Percentiles rank a stretch among this genome's conserved stretches.
Evolutionary conservation across 1,139 yeast genomes (phyloP).

Genomic region (Geotrichum carabidarum): DNA sequence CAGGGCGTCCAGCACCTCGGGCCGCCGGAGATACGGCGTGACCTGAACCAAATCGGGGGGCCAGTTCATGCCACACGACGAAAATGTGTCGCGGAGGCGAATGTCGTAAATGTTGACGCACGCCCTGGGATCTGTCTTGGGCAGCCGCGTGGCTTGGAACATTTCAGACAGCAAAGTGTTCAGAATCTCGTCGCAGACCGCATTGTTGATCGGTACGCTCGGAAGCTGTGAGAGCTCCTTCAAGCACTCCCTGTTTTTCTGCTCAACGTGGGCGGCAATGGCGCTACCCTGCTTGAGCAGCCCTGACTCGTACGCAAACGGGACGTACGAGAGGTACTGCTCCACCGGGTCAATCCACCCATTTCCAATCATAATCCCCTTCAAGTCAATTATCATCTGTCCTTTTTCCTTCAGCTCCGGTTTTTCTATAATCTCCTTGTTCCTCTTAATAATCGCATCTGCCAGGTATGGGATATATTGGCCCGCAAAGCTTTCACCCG

Average conservation of each 20-base stretch:
- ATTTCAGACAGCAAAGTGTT: constrained; percentile 25
- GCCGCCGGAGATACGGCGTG: constrained; percentile 53
- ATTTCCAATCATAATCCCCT: constrained; percentile 80
- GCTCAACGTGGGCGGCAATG: constrained; percentile 34
- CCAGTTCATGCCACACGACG: constrained; percentile 94
- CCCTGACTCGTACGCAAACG: constrained; percentile 59
- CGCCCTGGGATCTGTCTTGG: constrained; percentile 30
- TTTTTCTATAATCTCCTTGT: constrained; percentile 34
- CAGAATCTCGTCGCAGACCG: constrained; percentile 32
- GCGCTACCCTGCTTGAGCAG: constrained; percentile 42
- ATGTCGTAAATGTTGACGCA: constrained; percentile 85
- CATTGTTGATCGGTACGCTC: constrained; percentile 26
- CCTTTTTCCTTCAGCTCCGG: background rate
- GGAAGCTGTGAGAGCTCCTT: constrained; percentile 32
- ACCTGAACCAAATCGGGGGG: constrained; percentile 66
- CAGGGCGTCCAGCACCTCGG: constrained; percentile 55
- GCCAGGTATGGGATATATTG: constrained; percentile 92
- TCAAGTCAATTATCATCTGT: constrained; percentile 42
- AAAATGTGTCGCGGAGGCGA: constrained; percentile 63
- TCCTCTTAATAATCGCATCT: constrained; percentile 50
- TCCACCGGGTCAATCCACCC: constrained; percentile 93
- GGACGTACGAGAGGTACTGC: constrained; percentile 78
- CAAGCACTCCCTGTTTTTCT: constrained; percentile 32
- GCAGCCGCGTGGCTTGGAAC: constrained; percentile 22
- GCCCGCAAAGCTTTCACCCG: constrained; percentile 97